Evolutionary conservation across 2,329 filamentous ascomycete genomes (phyloP).

Genomic region (Periconia digitata): DNA sequence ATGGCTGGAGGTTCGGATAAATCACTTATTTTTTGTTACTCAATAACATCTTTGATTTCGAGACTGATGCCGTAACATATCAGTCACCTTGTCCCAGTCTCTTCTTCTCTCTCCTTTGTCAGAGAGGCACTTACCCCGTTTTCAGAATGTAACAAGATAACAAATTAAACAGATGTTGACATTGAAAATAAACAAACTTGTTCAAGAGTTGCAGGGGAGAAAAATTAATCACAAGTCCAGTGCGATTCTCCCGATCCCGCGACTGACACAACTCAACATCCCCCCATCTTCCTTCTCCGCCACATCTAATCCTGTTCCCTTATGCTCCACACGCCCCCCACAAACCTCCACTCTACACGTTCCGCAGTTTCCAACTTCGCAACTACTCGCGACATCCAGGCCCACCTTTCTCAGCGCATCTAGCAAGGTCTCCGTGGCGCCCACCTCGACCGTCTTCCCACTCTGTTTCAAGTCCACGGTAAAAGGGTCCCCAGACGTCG

Average conservation of each 20-base stretch:
- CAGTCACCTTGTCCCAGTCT: background rate
- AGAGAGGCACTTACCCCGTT: too few species aligned
- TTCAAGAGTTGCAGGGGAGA: too few species aligned
- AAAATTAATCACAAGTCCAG: conserved; percentile 29
- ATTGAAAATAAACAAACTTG: too few species aligned
- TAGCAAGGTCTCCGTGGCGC: conserved; percentile 45
- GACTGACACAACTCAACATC: conserved; percentile 44
- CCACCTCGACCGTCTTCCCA: conserved; percentile 48
- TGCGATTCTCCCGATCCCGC: conserved; percentile 36
- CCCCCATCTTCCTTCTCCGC: conserved; percentile 20
- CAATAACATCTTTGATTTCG: too few species aligned
- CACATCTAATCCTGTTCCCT: conserved; percentile 40
- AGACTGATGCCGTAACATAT: background rate
- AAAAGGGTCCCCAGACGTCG: conserved; percentile 61
- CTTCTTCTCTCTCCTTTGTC: background rate
- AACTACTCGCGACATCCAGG: conserved; percentile 48
- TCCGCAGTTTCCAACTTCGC: conserved; percentile 49
- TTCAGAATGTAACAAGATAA: too few species aligned
- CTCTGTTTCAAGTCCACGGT: conserved; percentile 55
- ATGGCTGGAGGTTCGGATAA: too few species aligned
- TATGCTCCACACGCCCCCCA: conserved; percentile 43
- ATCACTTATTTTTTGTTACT: too few species aligned
- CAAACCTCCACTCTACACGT: conserved; percentile 46
- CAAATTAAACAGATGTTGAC: background rate
- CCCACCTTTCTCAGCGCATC: conserved; percentile 46